Base-by-base conservation (phyloP, 2,329 filamentous ascomycete species). In the Pseudogymnoascus sp. region DNA sequence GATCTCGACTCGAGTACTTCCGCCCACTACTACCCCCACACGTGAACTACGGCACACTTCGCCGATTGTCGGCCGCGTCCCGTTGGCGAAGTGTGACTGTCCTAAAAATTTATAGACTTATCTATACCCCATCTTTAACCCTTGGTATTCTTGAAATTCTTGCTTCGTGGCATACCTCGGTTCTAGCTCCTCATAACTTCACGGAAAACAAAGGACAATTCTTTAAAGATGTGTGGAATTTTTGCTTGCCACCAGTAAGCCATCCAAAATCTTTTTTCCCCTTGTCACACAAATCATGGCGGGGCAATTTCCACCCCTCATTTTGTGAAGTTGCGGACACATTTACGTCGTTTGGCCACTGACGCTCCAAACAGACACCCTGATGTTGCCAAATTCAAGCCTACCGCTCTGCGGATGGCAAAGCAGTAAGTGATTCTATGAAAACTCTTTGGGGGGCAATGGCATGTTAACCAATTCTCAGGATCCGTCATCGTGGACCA, bases 381-480 rank as follows among this genome's bases (percentile, higher is more conserved):
- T 67, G 90, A 97, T 84, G 91, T 97, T 72, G 87, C 90, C 74
- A 92, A 92, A 74, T 97, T 97, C 83, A 97, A 97, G 86, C 89
- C 93, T 60, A 93, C 89, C 66, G 93, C 93, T 73, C 83, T 97
- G 77, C 89, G 89, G 79, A 89, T 97, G 80, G 87, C 92, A 69
- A 97, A 97, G 84, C 89, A 91, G 91, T 96, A 84, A 77, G 90
- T 84, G 58, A 61, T 55, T 13, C 59, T 38, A 17, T 55, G 17
- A 33, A 21, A 55, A 33, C 2, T 35, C 29, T 21, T 55, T 55
- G 10, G 15, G 21, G 35, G 48, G 29, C 48, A 55, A 55, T 55
- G 29, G 29, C 29, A 33, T 55, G 48, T 55, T 55, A 6, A 55
- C 48, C 48, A 55, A 21, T 13, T 67, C 69, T 70, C 75, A 95